A percentile compares a stretch with the other conserved stretches of the same genome.
Evolutionary conservation across 2,329 filamentous ascomycete species (phyloP).

Genomic region (Cladobotryum protrusum): DNA sequence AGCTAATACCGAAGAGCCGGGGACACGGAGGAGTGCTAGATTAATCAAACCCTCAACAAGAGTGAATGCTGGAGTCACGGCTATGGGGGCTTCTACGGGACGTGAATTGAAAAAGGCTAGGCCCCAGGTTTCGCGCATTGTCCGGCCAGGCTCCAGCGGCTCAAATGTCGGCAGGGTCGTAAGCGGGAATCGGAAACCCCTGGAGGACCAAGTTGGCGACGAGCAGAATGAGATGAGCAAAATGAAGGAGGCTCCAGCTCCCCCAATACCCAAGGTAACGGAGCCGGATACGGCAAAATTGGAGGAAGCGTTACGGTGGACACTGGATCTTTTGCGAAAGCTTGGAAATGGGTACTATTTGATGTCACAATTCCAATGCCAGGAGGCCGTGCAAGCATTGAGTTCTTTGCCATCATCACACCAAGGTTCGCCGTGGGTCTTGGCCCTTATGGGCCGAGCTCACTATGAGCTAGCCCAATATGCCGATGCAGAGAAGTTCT

Average conservation of each 20-base stretch:
- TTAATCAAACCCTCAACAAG: conserved; percentile 67
- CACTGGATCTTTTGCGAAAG: conserved; percentile 76
- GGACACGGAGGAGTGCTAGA: conserved; percentile 61
- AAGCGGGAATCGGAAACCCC: conserved; percentile 79
- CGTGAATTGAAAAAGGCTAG: conserved; percentile 80
- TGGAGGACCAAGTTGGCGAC: conserved; percentile 61
- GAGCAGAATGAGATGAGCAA: conserved; percentile 58
- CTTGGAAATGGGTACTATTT: conserved; percentile 75
- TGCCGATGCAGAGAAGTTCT: conserved; percentile 78
- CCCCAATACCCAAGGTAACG: conserved; percentile 31
- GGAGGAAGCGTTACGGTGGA: conserved; percentile 67
- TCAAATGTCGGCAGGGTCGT: conserved; percentile 79
- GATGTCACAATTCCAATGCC: conserved; percentile 71
- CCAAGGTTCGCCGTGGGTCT: conserved; percentile 87
- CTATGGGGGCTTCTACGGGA: conserved; percentile 51
- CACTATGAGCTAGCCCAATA: conserved; percentile 89
- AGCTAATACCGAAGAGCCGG: conserved; percentile 52
- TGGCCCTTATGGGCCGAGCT: conserved; percentile 83
- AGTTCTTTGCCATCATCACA: conserved; percentile 65
- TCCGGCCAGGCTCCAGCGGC: conserved; percentile 59
- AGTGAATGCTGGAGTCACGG: conserved; percentile 50
- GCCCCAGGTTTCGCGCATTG: conserved; percentile 59
- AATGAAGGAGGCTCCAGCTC: conserved; percentile 35
- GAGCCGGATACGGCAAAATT: conserved; percentile 56
- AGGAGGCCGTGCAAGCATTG: conserved; percentile 70